Evolutionary conservation across 2,329 filamentous ascomycete species (phyloP), one percentile per base, ranked within the genome.

Genomic region (Aspergillus fructus): DNA sequence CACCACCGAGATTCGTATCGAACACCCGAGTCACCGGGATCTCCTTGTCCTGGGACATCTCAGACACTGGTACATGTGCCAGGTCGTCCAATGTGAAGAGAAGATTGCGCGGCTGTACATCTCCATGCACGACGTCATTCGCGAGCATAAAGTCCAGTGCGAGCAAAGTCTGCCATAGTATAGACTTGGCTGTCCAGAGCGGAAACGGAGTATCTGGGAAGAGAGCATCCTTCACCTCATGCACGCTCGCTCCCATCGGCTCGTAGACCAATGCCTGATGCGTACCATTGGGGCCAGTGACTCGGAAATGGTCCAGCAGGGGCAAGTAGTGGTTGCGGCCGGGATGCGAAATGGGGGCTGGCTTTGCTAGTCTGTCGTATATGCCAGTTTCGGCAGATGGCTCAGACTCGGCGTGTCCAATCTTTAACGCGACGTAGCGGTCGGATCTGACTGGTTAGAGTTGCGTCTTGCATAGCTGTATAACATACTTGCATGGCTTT

Each of bases 131-230:
- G 5, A 55, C 48, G 5, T 9, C 53, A 34, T 55, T 47, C 6
- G 19, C 37, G 0, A 49, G 15, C 24, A 55, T 24, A n/a, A 43
- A 55, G 3, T 55, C 53, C 5, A 55, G 17, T 6, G 45, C 53
- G 2, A 55, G 19, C 2, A 55, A 37, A 11, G 53, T 49, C 46
- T 55, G 53, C 53, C 53, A 55, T 17, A 55, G 46, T 27, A 55
- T 55, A 8, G 37, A 43, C 21, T 50, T 55, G 6, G 53, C 46
- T 12, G 23, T 55, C 47, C 39, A n/a, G 5, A 50, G 15, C 17
- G 53, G 53, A n/a, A 55, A 50, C 15, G 53, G 41, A 1, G 33
- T 8, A 6, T 45, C 21, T 9, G 17, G 17, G 17, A 56, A 56
- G 9, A 49, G 19, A 3, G 21, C 21, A 5, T 56, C 54, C 17